Base-by-base conservation (phyloP, 108 stramenopile species). In the Pseudonitzschia pungens region DNA sequence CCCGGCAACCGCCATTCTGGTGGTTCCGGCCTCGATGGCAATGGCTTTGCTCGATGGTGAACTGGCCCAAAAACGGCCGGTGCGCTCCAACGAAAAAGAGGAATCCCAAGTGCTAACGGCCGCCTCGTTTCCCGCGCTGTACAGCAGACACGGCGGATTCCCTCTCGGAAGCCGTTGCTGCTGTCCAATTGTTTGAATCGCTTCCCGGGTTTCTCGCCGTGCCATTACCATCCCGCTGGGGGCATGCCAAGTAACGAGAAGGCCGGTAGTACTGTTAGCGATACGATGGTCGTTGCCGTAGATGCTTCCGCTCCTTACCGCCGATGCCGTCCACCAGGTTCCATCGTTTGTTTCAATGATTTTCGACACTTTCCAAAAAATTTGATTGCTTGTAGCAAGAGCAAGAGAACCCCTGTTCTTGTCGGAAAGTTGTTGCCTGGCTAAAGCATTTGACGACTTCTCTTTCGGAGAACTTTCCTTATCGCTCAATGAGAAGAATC, bases 11-110 rank as follows among this genome's bases (percentile, higher is more conserved):
- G 66, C 66, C 60, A 62, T 40, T 21, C 15, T 33, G 20, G n/a
- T 62, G 0, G 26, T 62, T 21, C 36, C 20, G 20, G 16, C 11
- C 0, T 4, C 28, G 50, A 67, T 9, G 8, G 66, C 44, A 24
- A 67, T 21, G 21, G 66, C 66, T 27, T 67, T 48, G 36, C 66
- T 67, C 45, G 66, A 67, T 21, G 66, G 66, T 15, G 66, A 21
- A 16, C 28, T 67, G 21, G 28, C 43, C 66, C 66, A 67, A 11
- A 67, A 50, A 4, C 44, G 42, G 50, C 66, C 66, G 22, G 43
- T 48, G 21, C 26, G 27, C 22, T 67, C n/a, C 44, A 67, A 22
- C 21, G n/a, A 21, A 50, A 67, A 48, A 0, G 66, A 50, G 18
- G 66, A 67, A 48, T 67, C 36, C 66, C 66, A 67, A 6, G 42